Conservation (phyloP, 805 yeast genomes). For the Saccharomycopsis fermentans region DNA sequence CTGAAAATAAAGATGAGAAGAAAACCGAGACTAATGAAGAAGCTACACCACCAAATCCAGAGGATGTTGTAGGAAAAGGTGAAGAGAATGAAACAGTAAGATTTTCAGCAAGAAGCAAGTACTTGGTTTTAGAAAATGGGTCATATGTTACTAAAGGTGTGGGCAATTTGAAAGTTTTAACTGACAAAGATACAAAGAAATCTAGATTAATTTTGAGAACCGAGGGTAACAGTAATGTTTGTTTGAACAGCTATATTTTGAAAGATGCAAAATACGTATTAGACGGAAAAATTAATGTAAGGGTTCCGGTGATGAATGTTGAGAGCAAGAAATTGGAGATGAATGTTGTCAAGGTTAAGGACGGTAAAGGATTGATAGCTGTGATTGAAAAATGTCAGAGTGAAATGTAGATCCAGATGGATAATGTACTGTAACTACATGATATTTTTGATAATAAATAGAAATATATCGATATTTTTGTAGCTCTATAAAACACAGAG, state of each 20-base stretch:
- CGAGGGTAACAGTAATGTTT: conserved; percentile 15
- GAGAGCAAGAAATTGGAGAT: conserved; percentile 11
- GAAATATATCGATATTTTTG: too few relatives aligned
- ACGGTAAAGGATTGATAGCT: conserved; percentile 11
- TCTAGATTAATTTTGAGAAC: conserved; percentile 14
- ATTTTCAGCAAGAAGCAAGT: conserved; percentile 9
- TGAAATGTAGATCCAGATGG: background rate
- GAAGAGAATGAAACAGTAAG: conserved; percentile 17
- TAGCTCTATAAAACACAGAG: too few relatives aligned
- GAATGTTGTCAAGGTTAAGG: conserved; percentile 15
- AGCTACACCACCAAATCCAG: background rate
- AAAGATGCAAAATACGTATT: conserved; percentile 12
- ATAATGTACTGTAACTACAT: too few relatives aligned
- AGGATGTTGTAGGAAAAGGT: conserved; percentile 10
- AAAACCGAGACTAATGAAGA: background rate
- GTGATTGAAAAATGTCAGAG: conserved; percentile 6
- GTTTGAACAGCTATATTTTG: conserved; percentile 14
- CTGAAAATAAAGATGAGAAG: background rate
- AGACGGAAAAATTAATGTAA: conserved; percentile 8
- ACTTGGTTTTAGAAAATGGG: conserved; percentile 7
- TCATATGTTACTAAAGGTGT: conserved; percentile 12
- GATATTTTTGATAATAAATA: too few relatives aligned
- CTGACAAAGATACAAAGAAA: conserved; percentile 11
- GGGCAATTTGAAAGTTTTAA: conserved; percentile 12
- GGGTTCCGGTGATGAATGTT: conserved; percentile 13